Conservation (phyloP, 1,139 yeast genomes). For the Sugiyamaella paludigena region DNA sequence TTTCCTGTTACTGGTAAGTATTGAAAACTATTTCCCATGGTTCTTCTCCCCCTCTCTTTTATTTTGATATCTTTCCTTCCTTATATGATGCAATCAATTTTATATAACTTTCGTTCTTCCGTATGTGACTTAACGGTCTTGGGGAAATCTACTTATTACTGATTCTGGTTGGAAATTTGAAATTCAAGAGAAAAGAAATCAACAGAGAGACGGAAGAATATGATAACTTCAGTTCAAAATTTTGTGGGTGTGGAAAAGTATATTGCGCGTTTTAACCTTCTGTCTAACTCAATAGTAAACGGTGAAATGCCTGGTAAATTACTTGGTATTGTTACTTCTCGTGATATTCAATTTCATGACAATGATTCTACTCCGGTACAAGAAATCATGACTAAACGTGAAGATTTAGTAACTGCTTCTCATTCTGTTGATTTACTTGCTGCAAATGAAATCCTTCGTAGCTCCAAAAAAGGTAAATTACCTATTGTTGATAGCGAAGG, state of each 20-base stretch:
- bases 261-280: constrained; percentile 2
- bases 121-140: constrained; percentile 93
- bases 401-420: constrained; percentile 77
- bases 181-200: not conserved
- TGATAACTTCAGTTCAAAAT: no score
- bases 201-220: no score
- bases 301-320: constrained; percentile 89
- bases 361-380: constrained; percentile 59
- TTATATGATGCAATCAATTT: constrained; percentile 52
- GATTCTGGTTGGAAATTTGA: constrained; percentile 29
- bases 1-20: constrained; percentile 99
- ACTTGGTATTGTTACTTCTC: constrained; percentile 91
- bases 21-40: constrained; percentile 1
- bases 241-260: no score
- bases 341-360: constrained; percentile 95
- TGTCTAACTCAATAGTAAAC: constrained; percentile 49
- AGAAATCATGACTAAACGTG: constrained; percentile 72
- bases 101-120: constrained; percentile 99
- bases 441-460: constrained; percentile 87
- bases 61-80: constrained; percentile 6
- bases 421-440: constrained; percentile 67
- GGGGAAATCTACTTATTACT: constrained; percentile 62
- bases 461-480: constrained; percentile 95
- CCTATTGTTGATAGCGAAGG: constrained; percentile 83
- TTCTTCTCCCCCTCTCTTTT: not conserved